Evolutionary conservation across 345 rosid genomes (phyloP).

Genomic region (Lagerstroemia speciosa): DNA sequence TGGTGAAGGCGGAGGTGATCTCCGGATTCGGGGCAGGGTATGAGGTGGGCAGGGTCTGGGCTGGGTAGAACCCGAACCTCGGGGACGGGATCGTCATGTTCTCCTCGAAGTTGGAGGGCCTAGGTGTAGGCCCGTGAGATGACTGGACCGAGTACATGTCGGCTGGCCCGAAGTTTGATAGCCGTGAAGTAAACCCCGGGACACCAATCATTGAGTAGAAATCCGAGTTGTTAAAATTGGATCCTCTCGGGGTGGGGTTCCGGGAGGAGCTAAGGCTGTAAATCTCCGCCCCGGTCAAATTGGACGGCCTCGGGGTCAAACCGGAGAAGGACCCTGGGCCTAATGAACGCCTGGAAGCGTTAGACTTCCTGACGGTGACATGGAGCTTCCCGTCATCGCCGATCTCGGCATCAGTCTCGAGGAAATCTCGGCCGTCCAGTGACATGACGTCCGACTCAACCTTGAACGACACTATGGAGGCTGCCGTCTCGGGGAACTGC

Average conservation of each 20-base stretch:
- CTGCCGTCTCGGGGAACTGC: slow-evolving; percentile 38
- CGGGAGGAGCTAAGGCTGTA: slow-evolving; percentile 34
- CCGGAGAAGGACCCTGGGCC: slow-evolving; percentile 38
- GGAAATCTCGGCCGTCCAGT: slow-evolving; percentile 25
- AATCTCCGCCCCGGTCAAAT: slow-evolving; percentile 40
- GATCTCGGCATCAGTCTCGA: slow-evolving; percentile 33
- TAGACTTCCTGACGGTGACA: slow-evolving; percentile 31
- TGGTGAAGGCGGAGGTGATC: slow-evolving; percentile 34
- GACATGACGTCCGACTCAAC: slow-evolving; percentile 36
- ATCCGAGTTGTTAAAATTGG: slow-evolving; percentile 55
- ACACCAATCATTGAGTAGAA: slow-evolving; percentile 42
- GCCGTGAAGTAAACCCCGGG: slow-evolving; percentile 22
- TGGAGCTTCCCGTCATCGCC: slow-evolving; percentile 39
- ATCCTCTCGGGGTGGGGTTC: slow-evolving; percentile 34
- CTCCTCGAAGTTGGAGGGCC: slow-evolving; percentile 80
- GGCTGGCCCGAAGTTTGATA: slow-evolving; percentile 68
- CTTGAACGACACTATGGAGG: slow-evolving; percentile 35
- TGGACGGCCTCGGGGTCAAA: slow-evolving; percentile 32
- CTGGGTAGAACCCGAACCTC: slow-evolving; percentile 58
- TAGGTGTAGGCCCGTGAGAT: slow-evolving; percentile 73
- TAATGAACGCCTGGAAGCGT: slow-evolving; percentile 30
- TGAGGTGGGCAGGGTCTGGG: slow-evolving; percentile 45
- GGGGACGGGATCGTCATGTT: slow-evolving; percentile 52
- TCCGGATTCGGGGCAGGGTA: slow-evolving; percentile 93
- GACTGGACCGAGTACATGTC: slow-evolving; percentile 81